Base-by-base conservation (phyloP, 176 grass and related monocot genomes). In the Olyra latifolia region DNA sequence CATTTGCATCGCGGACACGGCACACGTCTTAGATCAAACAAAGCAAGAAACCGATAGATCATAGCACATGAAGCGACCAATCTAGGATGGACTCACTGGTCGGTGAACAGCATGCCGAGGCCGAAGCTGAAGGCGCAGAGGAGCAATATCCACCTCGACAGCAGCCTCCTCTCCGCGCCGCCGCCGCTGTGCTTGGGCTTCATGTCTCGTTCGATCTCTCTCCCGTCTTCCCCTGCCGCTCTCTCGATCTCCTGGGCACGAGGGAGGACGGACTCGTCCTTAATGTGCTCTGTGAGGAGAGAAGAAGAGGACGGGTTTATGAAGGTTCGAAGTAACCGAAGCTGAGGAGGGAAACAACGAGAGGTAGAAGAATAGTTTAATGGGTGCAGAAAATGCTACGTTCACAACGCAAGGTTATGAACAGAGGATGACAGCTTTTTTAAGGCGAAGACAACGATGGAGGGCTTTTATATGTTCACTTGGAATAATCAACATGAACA, bases 101-200 rank as follows among this genome's bases (percentile, higher is more conserved):
- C 88, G 15, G 90, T 87, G 78, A 98, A 76, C 14, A 98, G 75
- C 77, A 93, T 86, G 70, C 95, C 92, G 27, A 95, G 78, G 53
- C 75, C 89, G 87, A 98, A 98, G 78, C 95, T 81, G 69, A 76
- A 71, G 46, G 82, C 71, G 75, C 90, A 93, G 45, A 95, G 81
- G 73, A 92, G 23, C 13, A 90, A 38, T 10, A 93, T 83, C 81
- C 81, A 87, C 87, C 90, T 79, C 16, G 84, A 63, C 43, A 87
- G 81, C 57, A 85, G n/a, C 83, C 47, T 87, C 84, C 82, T 89
- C 28, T 87, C 91, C 25, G 72, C 39, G 50, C 42, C 56, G n/a
- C 77, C 53, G 66, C 15, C 50, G 83, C 80, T 68, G 77, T 73
- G 78, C 83, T 88, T 91, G 43, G 40, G 65, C 84, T 92, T 94